Evolutionary conservation across 139 green algal genomes (phyloP).

Genomic region (Coelastrella sp.): DNA sequence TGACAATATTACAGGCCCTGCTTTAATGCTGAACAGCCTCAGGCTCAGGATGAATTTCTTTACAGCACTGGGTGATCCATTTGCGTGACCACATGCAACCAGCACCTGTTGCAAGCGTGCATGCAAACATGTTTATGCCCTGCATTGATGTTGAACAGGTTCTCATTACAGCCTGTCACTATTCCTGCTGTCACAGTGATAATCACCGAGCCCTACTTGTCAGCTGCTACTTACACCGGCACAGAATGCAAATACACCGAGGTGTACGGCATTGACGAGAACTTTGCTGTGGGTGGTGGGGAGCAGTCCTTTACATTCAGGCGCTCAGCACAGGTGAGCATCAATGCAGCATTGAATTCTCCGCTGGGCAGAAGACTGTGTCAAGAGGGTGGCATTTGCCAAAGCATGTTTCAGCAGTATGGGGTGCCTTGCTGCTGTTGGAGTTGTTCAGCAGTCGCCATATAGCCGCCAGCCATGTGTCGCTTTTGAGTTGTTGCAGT

Average conservation of each 20-base stretch:
- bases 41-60: no score
- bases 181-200: background rate
- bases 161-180: no score
- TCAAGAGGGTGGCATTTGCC: background rate
- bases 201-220: constrained; percentile 9
- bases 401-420: background rate
- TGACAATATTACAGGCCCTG: no score
- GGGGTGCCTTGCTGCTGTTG: no score
- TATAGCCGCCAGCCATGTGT: no score
- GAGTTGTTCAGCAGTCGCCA: no score
- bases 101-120: background rate
- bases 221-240: constrained; percentile 30
- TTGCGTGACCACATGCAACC: background rate
- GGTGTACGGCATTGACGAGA: constrained; percentile 29
- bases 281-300: constrained; percentile 23
- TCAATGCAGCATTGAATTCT: background rate
- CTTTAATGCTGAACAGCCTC: no score
- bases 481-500: no score
- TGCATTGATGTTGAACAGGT: background rate
- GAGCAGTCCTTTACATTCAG: constrained; percentile 33
- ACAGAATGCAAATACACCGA: constrained; percentile 43
- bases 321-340: constrained; percentile 27
- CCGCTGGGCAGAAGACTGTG: no score
- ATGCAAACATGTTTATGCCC: background rate
- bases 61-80: no score